phyloP scores from a whole-genome alignment of 768 basidiomycete species.

The Tylopilus subfusipes region DNA sequence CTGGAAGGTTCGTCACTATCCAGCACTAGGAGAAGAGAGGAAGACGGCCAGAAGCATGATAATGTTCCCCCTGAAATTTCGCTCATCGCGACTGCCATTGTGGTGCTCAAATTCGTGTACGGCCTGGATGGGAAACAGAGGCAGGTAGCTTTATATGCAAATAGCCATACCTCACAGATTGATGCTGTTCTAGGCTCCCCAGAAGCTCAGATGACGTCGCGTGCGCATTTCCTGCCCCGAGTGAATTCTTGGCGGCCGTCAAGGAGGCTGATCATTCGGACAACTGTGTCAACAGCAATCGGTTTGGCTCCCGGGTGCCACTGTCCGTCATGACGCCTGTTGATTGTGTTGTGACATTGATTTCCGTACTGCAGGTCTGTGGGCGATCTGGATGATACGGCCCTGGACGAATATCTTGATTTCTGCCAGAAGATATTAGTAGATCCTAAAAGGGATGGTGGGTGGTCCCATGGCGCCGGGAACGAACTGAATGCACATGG shows the following conservation, averaged over 20 bases:
- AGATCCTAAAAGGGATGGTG: conserved; percentile 27
- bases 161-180: conserved; percentile 4
- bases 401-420: conserved; percentile 60
- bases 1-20: conserved; percentile 51
- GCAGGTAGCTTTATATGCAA: conserved; percentile 33
- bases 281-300: conserved; percentile 26
- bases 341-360: conserved; percentile 4
- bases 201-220: conserved; percentile 51
- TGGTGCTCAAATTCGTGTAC: conserved; percentile 81
- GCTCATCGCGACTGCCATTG: conserved; percentile 54
- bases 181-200: conserved; percentile 39
- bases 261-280: conserved; percentile 36
- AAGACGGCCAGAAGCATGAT: conserved; percentile 52
- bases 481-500: conserved; percentile 12
- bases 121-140: conserved; percentile 70
- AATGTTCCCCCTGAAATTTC: conserved; percentile 67
- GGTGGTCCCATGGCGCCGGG: conserved; percentile 12
- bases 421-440: conserved; percentile 61
- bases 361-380: conserved; percentile 41
- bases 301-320: conserved; percentile 42
- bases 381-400: conserved; percentile 46
- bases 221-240: conserved; percentile 50
- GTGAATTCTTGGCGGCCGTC: conserved; percentile 47
- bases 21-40: conserved; percentile 39
- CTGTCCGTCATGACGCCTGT: conserved; percentile 40